These are phyloP conservation scores for Diutina pseudorugosa DNA, from an alignment of 1,139 yeast genomes.

Conservation along the genomic window DNA sequence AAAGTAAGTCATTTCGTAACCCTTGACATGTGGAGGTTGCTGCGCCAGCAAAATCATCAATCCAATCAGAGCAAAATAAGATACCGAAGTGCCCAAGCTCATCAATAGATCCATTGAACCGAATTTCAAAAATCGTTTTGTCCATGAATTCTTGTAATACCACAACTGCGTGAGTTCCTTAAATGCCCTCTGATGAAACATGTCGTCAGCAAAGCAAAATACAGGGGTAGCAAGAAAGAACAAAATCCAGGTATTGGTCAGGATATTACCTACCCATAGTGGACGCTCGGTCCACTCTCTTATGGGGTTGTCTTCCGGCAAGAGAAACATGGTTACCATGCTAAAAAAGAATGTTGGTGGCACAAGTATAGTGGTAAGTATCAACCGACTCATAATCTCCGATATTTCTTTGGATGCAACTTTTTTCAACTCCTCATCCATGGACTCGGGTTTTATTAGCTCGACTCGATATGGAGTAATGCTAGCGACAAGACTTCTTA, in stretches of 20 bases:
- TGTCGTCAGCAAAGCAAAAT: slow-evolving; percentile 62
- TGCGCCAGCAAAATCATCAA: slow-evolving; percentile 39
- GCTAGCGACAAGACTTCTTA: background rate
- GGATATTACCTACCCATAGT: slow-evolving; percentile 50
- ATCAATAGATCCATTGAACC: slow-evolving; percentile 71
- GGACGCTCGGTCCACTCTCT: slow-evolving; percentile 49
- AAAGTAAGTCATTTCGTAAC: slow-evolving; percentile 54
- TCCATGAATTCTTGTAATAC: slow-evolving; percentile 44
- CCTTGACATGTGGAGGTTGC: slow-evolving; percentile 20
- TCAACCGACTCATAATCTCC: slow-evolving; percentile 34
- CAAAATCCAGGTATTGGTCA: slow-evolving; percentile 55
- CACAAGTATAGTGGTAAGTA: slow-evolving; percentile 38
- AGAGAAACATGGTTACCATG: slow-evolving; percentile 52
- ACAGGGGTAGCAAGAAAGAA: slow-evolving; percentile 60
- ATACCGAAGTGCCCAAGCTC: slow-evolving; percentile 60
- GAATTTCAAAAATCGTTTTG: slow-evolving; percentile 46
- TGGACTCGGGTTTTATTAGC: slow-evolving; percentile 11
- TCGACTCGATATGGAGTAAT: background rate
- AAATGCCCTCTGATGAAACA: slow-evolving; percentile 56
- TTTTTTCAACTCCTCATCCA: slow-evolving; percentile 19
- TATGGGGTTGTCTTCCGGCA: slow-evolving; percentile 31
- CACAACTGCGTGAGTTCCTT: slow-evolving; percentile 47
- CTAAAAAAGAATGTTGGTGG: slow-evolving; percentile 65
- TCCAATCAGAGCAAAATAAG: slow-evolving; percentile 58
- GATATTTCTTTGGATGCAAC: slow-evolving; percentile 38